Evolutionary conservation across 768 basidiomycete species (phyloP), one percentile per base, ranked within the genome.

Genomic region (Pholiota molesta): DNA sequence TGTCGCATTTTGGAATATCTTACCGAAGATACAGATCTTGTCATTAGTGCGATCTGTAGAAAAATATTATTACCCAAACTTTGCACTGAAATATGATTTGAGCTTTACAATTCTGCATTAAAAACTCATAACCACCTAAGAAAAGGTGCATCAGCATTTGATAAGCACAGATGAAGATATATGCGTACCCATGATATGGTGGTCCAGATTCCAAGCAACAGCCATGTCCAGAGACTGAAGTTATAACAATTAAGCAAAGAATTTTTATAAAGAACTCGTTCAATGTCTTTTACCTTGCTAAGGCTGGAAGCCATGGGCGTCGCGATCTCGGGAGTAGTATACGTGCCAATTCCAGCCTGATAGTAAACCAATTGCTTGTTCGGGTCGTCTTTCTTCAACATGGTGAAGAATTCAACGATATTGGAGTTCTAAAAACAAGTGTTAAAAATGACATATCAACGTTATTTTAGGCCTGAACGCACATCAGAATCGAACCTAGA

Each of bases 11-110:
- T 21, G 23, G 7, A 47, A 17, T 17, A 21, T 19, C 62, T 49
- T 62, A 72, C 87, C 87, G 65, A 87, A 87, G 57, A 89, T 81
- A 68, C 79, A 87, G 54, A 89, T 84, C 54, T 77, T 79, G 71
- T 88, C 86, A 1, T 80, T 81, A 5, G 71, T 70, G 31, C 73
- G 72, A 64, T 83, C 81, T 83, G 42, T 39, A 47, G 10, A 16
- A 8, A n/a, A 8, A 47, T 39, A 19, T 55, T 26, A 6, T 28
- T 14, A 44, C 28, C 29, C 9, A 39, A 35, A 56, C 51, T n/a
- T 19, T 9, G 11, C 14, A 60, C 23, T 29, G 40, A 26, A 29
- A 35, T 42, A 14, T 52, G 42, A n/a, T 42, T 29, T 13, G 47
- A 6, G 2, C 71, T 74, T 19, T 65, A 82, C 83, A 86, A 62